A percentile compares a stretch with the other conserved stretches of the same genome.
phyloP scores from a whole-genome alignment of 129 eudicot genomes.

The Solidago caesia region DNA sequence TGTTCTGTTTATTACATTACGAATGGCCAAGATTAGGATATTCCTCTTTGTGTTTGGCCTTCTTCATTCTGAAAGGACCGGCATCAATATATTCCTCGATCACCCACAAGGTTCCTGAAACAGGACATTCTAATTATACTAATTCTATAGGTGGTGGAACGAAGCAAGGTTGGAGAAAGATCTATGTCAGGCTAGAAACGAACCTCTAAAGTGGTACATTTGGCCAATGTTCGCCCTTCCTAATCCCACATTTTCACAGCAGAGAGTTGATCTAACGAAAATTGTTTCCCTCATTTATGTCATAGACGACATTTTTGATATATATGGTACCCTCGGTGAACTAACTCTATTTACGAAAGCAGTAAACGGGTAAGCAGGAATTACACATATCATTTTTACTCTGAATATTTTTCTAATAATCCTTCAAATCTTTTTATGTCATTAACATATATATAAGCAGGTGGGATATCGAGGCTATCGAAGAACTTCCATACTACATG shows the following conservation, averaged over 20 bases:
- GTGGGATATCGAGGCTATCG: conserved; percentile 43
- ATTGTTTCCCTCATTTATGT: conserved; percentile 44
- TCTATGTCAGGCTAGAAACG: conserved; percentile 43
- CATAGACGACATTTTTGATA: conserved; percentile 60
- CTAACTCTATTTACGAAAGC: conserved; percentile 51
- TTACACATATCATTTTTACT: not conserved
- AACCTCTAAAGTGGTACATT: conserved; percentile 63
- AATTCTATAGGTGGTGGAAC: conserved; percentile 50
- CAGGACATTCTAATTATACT: no score
- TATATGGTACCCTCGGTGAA: conserved; percentile 45
- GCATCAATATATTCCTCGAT: no score
- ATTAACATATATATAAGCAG: conserved; percentile 13
- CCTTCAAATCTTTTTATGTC: not conserved
- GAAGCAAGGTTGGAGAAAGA: conserved; percentile 35
- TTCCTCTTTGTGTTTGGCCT: no score
- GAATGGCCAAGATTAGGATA: no score
- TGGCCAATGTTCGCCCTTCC: conserved; percentile 49
- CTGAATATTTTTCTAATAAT: no score
- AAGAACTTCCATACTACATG: conserved; percentile 52
- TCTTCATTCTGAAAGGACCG: no score
- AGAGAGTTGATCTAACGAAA: conserved; percentile 52
- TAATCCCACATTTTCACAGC: conserved; percentile 35
- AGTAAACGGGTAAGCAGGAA: conserved; percentile 33
- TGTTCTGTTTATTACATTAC: no score
- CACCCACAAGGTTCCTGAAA: no score